Base-by-base conservation (phyloP, 139 green algal genomes). In the Volvox reticuliferus region DNA sequence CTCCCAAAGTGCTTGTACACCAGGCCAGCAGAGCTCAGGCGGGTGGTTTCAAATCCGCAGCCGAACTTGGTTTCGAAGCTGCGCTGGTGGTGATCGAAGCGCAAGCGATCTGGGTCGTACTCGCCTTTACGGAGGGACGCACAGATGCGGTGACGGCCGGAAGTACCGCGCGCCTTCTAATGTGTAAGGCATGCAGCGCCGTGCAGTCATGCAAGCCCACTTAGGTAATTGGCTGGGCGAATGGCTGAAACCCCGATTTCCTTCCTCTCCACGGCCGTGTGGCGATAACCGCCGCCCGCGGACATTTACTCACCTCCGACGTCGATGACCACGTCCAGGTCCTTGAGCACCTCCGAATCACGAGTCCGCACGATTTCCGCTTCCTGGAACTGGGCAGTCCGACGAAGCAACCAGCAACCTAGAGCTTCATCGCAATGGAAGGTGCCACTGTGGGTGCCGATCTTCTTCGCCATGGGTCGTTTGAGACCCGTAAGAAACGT, bases 391-490 rank as follows among this genome's bases (percentile, higher is more conserved):
- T 81, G 16, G 1, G 90, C 16, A 0, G 96, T 98, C 22, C 96
- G 94, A 44, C 92, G 86, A 12, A 99, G 93, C 93, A 99, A 84
- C 93, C 95, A 99, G 93, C 96, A 99, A 1, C 98, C 98, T 21
- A 99, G 92, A 0, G 97, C 98, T 93, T 99, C 98, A 89, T 99
- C 98, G 94, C 98, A 99, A 91, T 99, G 98, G 91, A 99, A 99
- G 1, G 95, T 96, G 30, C 98, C 98, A 62, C 94, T 97, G 92
- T 99, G 98, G 0, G 97, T 99, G 71, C 97, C 97, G n/a, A 98
- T 98, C 21, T 88, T 91, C 0, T 93, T 71, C 20, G 82, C 82
- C 50, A 91, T 90, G 22, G 86, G 77, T 26, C 93, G 87, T 35
- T 95, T 95, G 20, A 6, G 61, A 12, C 86, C 86, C 5, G 32